Base-by-base conservation (phyloP, 768 basidiomycete species). In the Aureoboletus auriporus region DNA sequence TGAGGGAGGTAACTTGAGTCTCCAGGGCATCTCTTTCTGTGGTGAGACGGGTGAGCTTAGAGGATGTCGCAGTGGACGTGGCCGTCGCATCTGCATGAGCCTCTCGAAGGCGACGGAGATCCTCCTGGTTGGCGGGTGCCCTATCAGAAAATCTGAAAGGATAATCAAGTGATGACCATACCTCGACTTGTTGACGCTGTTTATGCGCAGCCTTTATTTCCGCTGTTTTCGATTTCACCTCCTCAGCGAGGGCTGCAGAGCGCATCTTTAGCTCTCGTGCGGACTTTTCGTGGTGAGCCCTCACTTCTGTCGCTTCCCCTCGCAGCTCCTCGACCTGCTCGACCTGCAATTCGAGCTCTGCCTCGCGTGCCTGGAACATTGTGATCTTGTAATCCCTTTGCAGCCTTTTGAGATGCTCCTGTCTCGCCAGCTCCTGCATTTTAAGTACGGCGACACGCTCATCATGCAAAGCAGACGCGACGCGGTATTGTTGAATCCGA, bases 331-430 rank as follows among this genome's bases (percentile, higher is more conserved):
- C 76, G n/a, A 82, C 57, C 33, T 78, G 72, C 20, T 67, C 71
- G 8, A 86, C 63, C 51, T 71, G 74, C 36, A 66, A 61, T 56
- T 86, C 81, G 39, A 86, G 65, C 54, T 83, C 82, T 12, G 71
- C 69, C 55, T 88, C 86, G 42, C 73, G 72, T 16, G 73, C 73
- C 63, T 84, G 82, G 57, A 86, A 89, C 66, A 80, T 74, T n/a
- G 75, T 78, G 44, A 89, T 75, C 60, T 78, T 77, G 58, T 72
- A 79, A 50, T 91, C 87, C 47, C 86, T 70, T 58, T 84, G 82
- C 33, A 85, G 54, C 39, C 77, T 66, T 43, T 77, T 72, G 30
- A 86, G 56, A 45, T 78, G 81, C 68, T 87, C 85, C 52, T 66
- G 66, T 53, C 85, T 71, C 39, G 73, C 64, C 13, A 67, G 62